These are phyloP conservation scores for Triticum turgidum DNA, from an alignment of 176 grass and related monocot genomes.

Conservation along the genomic window DNA sequence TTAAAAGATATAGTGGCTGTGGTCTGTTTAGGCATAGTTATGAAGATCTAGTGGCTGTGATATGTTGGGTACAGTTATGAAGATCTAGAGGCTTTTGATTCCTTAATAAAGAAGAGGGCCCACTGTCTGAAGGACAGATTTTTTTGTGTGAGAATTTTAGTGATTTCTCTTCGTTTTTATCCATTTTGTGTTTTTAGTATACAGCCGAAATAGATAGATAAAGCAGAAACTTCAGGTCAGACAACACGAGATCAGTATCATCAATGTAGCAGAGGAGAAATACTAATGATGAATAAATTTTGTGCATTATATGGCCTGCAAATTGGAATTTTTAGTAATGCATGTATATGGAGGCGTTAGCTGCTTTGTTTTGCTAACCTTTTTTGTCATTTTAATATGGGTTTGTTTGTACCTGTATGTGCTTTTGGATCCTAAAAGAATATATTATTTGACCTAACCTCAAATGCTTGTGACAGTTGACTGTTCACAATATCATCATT, in stretches of 20 bases:
- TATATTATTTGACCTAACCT: not conserved
- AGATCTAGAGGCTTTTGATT: too few relatives aligned
- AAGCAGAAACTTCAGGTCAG: not conserved
- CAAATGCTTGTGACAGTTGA: not conserved
- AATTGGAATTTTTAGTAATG: not conserved
- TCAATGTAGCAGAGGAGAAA: not conserved
- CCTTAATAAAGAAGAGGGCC: too few relatives aligned
- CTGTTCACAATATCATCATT: not conserved
- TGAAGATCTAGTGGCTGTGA: too few relatives aligned
- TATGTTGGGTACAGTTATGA: too few relatives aligned
- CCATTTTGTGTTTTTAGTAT: too few relatives aligned
- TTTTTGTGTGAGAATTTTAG: too few relatives aligned
- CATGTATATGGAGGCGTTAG: not conserved
- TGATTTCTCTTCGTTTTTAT: too few relatives aligned
- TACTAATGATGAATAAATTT: not conserved
- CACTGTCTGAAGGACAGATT: too few relatives aligned
- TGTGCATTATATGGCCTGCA: not conserved
- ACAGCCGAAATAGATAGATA: too few relatives aligned
- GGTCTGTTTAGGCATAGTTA: too few relatives aligned
- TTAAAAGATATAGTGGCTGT: too few relatives aligned
- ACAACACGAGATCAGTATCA: not conserved
- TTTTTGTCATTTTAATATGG: not conserved
- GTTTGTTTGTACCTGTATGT: not conserved
- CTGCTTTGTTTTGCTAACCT: not conserved
- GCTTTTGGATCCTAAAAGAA: not conserved